Evolutionary conservation across 2,329 filamentous ascomycete species (phyloP).

Genomic region (Thermoascus crustaceus): DNA sequence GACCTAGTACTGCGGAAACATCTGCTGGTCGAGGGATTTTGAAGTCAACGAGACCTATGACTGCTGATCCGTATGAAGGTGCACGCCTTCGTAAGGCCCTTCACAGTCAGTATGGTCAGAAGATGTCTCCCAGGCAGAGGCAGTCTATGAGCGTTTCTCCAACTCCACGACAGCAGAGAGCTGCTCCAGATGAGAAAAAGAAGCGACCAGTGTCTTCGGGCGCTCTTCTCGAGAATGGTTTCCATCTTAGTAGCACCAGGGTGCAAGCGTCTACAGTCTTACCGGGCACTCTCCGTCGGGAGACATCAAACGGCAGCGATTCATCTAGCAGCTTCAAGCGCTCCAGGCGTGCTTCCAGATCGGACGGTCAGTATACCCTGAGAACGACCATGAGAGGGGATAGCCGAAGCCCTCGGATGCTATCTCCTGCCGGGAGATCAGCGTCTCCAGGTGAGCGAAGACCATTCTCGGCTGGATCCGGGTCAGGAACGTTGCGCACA

Average conservation of each 20-base stretch:
- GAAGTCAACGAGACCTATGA: conserved; percentile 13
- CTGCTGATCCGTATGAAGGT: conserved; percentile 12
- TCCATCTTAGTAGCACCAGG: conserved; percentile 6
- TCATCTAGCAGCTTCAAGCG: conserved; percentile 71
- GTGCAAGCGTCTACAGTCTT: too few relatives aligned
- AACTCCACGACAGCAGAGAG: conserved; percentile 1
- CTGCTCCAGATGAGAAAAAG: conserved; percentile 8
- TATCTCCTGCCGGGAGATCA: conserved; percentile 37
- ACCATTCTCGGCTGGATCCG: conserved; percentile 35
- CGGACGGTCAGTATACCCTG: conserved; percentile 51
- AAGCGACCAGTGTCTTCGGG: conserved; percentile 17
- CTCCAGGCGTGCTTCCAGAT: conserved; percentile 39
- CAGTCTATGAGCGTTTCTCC: conserved; percentile 6
- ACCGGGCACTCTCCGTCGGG: conserved; percentile 37
- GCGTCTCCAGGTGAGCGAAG: conserved; percentile 53
- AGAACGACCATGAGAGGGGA: conserved; percentile 62
- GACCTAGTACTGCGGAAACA: not conserved
- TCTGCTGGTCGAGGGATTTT: conserved; percentile 7
- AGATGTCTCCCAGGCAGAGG: conserved; percentile 1
- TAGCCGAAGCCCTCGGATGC: conserved; percentile 27
- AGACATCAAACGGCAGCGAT: conserved; percentile 59
- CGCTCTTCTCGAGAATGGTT: conserved; percentile 12
- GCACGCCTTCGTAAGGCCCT: conserved; percentile 8
- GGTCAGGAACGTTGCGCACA: conserved; percentile 36
- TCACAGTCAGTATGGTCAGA: conserved; percentile 1